These are phyloP conservation scores for Babesia bigemina DNA, from an alignment of 169 alveolate species.

Conservation along the genomic window DNA sequence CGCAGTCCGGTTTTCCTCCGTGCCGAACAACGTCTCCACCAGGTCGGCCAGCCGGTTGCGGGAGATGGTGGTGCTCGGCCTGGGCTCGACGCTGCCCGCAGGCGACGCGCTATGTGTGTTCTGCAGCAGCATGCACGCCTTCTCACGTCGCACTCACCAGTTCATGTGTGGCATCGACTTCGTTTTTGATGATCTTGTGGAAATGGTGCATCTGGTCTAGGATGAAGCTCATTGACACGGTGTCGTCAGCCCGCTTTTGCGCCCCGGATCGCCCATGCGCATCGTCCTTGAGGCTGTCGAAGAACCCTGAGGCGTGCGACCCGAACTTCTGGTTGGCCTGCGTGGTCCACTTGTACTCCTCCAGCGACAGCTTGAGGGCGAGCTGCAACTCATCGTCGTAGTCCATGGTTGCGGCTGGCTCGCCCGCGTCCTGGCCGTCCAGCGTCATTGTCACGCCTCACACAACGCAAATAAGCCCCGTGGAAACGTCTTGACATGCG, in stretches of 20 bases:
- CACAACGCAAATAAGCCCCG: neutral
- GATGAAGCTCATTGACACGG: conserved; percentile 25
- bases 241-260: neutral
- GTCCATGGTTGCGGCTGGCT: neutral
- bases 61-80: conserved; percentile 5
- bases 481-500: no score
- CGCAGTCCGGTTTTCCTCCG: conserved; percentile 26
- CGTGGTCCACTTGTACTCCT: conserved; percentile 14
- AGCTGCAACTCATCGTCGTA: conserved; percentile 35
- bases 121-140: neutral
- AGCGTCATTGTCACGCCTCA: neutral
- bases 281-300: neutral
- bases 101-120: neutral
- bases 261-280: neutral
- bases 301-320: conserved; percentile 33
- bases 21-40: conserved; percentile 30
- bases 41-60: conserved; percentile 18
- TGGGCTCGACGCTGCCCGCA: neutral
- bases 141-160: neutral
- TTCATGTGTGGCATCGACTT: neutral
- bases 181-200: neutral
- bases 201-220: conserved; percentile 3
- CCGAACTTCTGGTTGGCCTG: neutral
- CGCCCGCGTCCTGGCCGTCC: neutral
- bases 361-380: conserved; percentile 48